A percentile compares a stretch with the other conserved stretches of the same genome.
Conservation (phyloP, 768 basidiomycete species). For the Hysterangium stoloniferum region DNA sequence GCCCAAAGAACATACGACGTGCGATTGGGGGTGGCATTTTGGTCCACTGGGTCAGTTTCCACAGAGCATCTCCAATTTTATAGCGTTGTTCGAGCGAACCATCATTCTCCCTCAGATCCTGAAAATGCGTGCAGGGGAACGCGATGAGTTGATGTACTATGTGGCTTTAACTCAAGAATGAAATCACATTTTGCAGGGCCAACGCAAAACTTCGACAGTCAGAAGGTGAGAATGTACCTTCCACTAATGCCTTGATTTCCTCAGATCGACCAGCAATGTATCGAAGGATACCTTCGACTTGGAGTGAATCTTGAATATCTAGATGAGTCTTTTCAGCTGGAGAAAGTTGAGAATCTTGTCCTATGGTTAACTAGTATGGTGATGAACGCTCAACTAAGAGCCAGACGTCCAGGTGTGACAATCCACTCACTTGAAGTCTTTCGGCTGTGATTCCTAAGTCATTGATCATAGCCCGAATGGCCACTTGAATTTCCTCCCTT, state of each 20-base stretch:
- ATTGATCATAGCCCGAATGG: not conserved
- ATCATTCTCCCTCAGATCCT: not conserved
- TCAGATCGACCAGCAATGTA: slow-evolving; percentile 1
- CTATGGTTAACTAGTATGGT: not conserved
- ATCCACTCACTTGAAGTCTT: not conserved
- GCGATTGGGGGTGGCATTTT: not conserved
- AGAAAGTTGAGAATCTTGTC: not conserved
- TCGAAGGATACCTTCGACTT: not conserved
- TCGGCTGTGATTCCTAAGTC: not conserved
- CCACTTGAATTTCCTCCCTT: not conserved
- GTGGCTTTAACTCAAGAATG: not conserved
- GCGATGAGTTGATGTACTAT: not conserved
- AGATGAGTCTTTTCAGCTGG: not conserved
- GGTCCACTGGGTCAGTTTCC: not conserved
- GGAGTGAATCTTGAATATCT: slow-evolving; percentile 4
- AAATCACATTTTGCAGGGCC: not conserved
- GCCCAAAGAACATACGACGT: not conserved
- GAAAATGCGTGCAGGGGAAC: no score
- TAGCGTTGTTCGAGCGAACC: not conserved
- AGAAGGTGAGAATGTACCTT: slow-evolving; percentile 1
- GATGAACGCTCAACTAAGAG: not conserved
- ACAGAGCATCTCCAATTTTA: not conserved
- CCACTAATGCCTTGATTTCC: not conserved
- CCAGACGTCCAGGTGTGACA: not conserved
- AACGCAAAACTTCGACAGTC: not conserved